Evolutionary conservation across 2,329 filamentous ascomycete species (phyloP).

Genomic region (Drechslerella dactyloides): DNA sequence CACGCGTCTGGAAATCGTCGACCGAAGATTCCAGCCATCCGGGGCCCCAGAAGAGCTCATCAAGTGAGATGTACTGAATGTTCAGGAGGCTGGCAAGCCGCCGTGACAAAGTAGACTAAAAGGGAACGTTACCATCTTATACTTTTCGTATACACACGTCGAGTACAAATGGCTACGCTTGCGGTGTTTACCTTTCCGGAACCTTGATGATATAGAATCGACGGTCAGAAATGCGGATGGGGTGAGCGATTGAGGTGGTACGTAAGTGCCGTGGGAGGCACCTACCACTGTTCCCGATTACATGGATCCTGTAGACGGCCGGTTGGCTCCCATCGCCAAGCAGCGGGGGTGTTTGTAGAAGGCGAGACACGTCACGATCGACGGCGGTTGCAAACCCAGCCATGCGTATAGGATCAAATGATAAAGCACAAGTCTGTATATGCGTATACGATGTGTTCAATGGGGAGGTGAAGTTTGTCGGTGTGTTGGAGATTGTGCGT

Average conservation of each 20-base stretch:
- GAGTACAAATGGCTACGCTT: no score
- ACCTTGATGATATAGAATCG: conserved; percentile 9
- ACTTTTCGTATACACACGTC: not conserved
- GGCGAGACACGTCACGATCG: not conserved
- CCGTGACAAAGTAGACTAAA: conserved; percentile 28
- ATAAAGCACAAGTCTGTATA: not conserved
- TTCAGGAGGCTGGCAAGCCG: conserved; percentile 26
- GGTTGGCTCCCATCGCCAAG: conserved; percentile 20
- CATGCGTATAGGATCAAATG: conserved; percentile 9
- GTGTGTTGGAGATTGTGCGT: conserved; percentile 30
- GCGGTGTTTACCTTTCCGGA: conserved; percentile 26
- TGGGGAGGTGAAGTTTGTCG: not conserved
- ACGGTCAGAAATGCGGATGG: conserved; percentile 1
- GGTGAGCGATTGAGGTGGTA: not conserved
- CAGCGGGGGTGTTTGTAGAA: conserved; percentile 15
- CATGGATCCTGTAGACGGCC: conserved; percentile 36
- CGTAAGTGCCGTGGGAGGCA: not conserved
- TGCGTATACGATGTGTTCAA: not conserved
- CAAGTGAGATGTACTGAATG: conserved; percentile 28
- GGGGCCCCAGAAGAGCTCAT: conserved; percentile 39
- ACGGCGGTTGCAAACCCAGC: not conserved
- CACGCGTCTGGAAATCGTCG: conserved; percentile 37
- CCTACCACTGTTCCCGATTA: conserved; percentile 46
- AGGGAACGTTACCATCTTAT: not conserved
- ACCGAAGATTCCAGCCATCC: conserved; percentile 17